phyloP scores from a whole-genome alignment of 2,329 filamentous ascomycete genomes.

The Paecilomyces dactylethromorphus region DNA sequence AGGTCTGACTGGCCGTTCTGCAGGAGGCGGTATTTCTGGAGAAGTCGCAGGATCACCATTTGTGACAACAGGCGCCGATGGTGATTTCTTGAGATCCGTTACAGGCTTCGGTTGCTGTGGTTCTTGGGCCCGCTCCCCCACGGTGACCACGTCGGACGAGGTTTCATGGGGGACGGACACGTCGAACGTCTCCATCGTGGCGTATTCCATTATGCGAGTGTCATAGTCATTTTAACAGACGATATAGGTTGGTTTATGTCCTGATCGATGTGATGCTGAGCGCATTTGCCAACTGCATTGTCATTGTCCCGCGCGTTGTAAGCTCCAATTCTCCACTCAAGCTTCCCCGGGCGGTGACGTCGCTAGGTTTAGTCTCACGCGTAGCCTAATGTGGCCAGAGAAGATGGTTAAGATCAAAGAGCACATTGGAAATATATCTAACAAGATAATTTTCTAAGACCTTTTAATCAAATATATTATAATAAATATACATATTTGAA shows the following conservation, averaged over 20 bases:
- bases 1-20: not conserved
- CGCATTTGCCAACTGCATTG: not conserved
- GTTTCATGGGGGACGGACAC: not conserved
- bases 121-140: constrained; percentile 49
- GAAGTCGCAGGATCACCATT: not conserved
- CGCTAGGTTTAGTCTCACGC: not conserved
- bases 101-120: constrained; percentile 51
- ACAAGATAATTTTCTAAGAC: too few relatives aligned
- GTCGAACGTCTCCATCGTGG: not conserved
- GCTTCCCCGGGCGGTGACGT: not conserved
- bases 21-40: not conserved
- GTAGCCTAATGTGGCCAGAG: not conserved
- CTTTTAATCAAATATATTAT: too few relatives aligned
- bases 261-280: not conserved
- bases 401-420: too few relatives aligned
- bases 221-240: not conserved
- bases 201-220: not conserved
- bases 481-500: too few relatives aligned
- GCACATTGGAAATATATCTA: too few relatives aligned
- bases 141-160: not conserved
- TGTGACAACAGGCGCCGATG: not conserved
- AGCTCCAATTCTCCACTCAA: not conserved
- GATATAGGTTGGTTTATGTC: not conserved
- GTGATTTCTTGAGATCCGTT: not conserved
- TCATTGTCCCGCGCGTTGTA: not conserved